Evolutionary conservation across 192 early-diverging fungal genomes (phyloP), one percentile per base, ranked within the genome.

Genomic region (Backusella macrospora): DNA sequence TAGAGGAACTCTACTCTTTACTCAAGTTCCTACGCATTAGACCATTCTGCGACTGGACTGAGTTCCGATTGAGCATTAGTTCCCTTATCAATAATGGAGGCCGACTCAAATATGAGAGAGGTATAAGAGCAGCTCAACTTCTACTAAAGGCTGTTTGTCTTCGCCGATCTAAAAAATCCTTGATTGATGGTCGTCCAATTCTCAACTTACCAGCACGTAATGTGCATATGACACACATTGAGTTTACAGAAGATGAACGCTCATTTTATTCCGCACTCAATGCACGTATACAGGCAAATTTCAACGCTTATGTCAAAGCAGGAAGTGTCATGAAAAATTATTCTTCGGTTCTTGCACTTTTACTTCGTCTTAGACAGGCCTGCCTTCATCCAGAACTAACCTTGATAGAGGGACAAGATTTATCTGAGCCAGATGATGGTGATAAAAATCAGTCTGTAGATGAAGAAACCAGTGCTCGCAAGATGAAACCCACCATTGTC

Each of bases 111-210:
- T 59, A 59, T n/a, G 26, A 23, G 1, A 14, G 59, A 10, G 86
- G 77, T 1, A 77, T 91, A 68, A 81, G 90, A 62, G 74, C 86
- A 3, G 75, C 90, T 1, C 89, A 91, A 46, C 74, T 80, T 16
- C 52, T 94, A 4, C 66, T 94, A 39, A 84, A 84, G 55, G 76
- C 76, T 0, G 44, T 90, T 8, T 80, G 82, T 67, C 73, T 96
- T 13, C 85, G 93, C 8, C 84, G 93, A n/a, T 90, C 85, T 2
- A 96, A 96, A 72, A 84, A 71, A 7, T 74, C 80, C 7, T 75
- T 37, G 21, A 71, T 93, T 3, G 89, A 92, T 63, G 91, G 88
- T 18, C 86, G 82, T 38, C 90, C 91, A 21, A 86, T 94, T 62
- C 72, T 95, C 0, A 73, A 83, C 0, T 83, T 96, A 5, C 92